Conservation (phyloP, 371 early-diverging fungal species). For the Actinomucor elegans region DNA sequence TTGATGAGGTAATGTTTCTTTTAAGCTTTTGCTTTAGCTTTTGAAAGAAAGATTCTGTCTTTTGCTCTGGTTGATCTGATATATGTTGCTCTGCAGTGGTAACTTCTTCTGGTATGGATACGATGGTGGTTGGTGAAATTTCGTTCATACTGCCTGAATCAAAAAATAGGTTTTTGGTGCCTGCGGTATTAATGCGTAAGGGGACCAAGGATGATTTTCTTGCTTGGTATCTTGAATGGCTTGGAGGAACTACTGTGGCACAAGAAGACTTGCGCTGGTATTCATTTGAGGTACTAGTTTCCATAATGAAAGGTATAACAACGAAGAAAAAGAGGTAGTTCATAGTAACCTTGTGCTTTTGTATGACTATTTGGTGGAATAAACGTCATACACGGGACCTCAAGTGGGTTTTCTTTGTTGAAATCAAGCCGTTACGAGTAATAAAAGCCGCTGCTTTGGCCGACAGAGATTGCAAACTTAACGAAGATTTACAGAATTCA, state of each 20-base stretch:
- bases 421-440: not conserved
- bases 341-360: not conserved
- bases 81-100: not conserved
- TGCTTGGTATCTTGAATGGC: not conserved
- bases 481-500: not conserved
- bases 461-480: constrained; percentile 1
- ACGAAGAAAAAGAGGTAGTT: not conserved
- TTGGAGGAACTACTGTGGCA: constrained; percentile 4
- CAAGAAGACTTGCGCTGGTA: constrained; percentile 2
- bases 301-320: not conserved
- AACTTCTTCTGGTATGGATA: not conserved
- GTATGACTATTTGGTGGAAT: not conserved
- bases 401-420: not conserved
- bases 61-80: not conserved
- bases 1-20: not conserved
- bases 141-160: constrained; percentile 5
- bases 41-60: not conserved
- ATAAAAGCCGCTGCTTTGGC: not conserved
- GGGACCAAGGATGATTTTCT: not conserved
- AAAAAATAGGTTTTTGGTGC: not conserved
- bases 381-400: constrained; percentile 11
- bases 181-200: constrained; percentile 1
- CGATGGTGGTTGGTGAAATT: not conserved
- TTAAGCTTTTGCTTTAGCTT: not conserved
- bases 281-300: not conserved